Conservation (phyloP, 306 rosid species). For the Malus asiatica region DNA sequence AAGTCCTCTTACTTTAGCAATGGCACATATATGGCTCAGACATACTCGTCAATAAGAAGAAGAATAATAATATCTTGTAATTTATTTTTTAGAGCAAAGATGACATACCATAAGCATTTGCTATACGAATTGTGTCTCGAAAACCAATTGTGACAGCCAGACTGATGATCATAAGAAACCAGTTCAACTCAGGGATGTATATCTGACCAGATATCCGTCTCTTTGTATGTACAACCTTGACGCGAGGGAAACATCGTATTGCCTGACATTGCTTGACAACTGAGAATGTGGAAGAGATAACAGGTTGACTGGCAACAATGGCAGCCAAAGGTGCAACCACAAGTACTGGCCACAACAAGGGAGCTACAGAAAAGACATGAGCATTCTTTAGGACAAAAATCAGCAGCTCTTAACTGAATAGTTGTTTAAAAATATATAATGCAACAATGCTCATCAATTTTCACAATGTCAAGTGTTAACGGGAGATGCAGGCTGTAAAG, state of each 20-base stretch:
- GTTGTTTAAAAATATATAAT: not conserved
- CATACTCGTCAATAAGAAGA: not conserved
- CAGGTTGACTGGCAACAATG: conserved; percentile 68
- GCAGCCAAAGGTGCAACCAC: conserved; percentile 59
- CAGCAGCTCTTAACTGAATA: not conserved
- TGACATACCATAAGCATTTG: conserved; percentile 65
- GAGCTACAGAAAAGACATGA: conserved; percentile 52
- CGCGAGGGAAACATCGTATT: conserved; percentile 79
- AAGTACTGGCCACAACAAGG: conserved; percentile 69
- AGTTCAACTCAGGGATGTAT: conserved; percentile 81
- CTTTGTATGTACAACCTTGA: conserved; percentile 67
- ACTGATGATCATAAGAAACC: conserved; percentile 73
- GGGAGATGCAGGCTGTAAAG: not conserved
- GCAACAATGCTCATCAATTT: not conserved
- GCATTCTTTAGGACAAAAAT: conserved; percentile 18
- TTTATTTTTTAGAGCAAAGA: not conserved
- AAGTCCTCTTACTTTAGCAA: not conserved
- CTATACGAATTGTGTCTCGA: conserved; percentile 42
- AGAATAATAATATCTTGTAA: not conserved
- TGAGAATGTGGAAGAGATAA: conserved; percentile 62
- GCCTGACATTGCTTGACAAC: conserved; percentile 70
- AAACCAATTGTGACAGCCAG: conserved; percentile 57
- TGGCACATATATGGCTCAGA: not conserved
- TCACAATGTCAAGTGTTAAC: not conserved
- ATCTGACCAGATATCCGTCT: conserved; percentile 80